phyloP scores from a whole-genome alignment of 2,329 filamentous ascomycete species.

The Xylaria sp. region DNA sequence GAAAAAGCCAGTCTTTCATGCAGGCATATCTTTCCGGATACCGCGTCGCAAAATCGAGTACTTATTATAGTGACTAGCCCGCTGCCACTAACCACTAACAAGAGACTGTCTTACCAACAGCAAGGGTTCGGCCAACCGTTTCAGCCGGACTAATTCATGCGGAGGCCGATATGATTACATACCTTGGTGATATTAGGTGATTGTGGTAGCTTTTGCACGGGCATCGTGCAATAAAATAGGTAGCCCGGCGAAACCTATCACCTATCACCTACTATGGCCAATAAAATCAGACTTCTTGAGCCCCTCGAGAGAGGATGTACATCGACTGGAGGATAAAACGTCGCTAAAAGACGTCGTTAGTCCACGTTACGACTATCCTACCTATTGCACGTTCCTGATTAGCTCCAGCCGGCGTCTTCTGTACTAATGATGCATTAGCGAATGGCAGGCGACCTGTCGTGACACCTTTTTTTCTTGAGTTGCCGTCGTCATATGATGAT shows the following conservation, averaged over 20 bases:
- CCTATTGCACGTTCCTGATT: constrained; percentile 24
- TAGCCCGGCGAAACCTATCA: constrained; percentile 5
- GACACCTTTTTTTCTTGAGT: constrained; percentile 19
- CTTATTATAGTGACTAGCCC: not conserved
- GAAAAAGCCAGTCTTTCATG: constrained; percentile 30
- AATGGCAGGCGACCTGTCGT: constrained; percentile 34
- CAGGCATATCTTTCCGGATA: constrained; percentile 21
- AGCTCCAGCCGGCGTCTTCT: constrained; percentile 19
- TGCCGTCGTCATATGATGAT: constrained; percentile 36
- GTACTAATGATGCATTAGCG: constrained; percentile 30
- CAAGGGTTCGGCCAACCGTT: constrained; percentile 28
- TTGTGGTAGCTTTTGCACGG: constrained; percentile 11
- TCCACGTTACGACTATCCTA: constrained; percentile 7
- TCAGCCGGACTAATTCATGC: constrained; percentile 31
- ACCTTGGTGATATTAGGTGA: constrained; percentile 19
- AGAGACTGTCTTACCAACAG: constrained; percentile 6
- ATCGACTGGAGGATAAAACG: constrained; percentile 12
- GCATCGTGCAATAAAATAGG: constrained; percentile 16
- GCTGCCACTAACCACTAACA: constrained; percentile 4
- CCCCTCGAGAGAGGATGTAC: constrained; percentile 11
- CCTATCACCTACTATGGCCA: constrained; percentile 9
- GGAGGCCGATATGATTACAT: constrained; percentile 32
- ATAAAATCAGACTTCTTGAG: constrained; percentile 18
- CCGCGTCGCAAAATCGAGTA: constrained; percentile 24
- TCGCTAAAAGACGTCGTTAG: constrained; percentile 13